Evolutionary conservation across 495 filamentous ascomycete genomes (phyloP).

Genomic region (Neurospora sp.): DNA sequence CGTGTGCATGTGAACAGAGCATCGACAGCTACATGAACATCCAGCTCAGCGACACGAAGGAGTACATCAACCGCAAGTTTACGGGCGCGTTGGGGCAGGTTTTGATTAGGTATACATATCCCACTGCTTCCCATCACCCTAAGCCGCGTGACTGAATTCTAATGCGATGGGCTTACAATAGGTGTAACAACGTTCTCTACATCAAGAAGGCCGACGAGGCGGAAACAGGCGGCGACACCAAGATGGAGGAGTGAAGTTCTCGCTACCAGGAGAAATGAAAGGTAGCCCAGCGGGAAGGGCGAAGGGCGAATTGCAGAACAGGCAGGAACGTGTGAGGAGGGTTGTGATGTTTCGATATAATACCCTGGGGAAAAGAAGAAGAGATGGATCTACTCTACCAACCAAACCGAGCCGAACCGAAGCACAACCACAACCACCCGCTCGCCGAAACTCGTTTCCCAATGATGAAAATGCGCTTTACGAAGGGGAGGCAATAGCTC

Average conservation of each 20-base stretch:
- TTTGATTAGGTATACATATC: constrained; percentile 62
- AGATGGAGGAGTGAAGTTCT: constrained; percentile 44
- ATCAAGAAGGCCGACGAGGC: constrained; percentile 61
- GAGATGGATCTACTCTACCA: background rate
- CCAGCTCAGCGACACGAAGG: constrained; percentile 78
- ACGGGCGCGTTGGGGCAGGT: constrained; percentile 80
- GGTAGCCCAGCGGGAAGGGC: background rate
- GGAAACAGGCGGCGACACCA: constrained; percentile 36
- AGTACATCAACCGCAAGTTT: constrained; percentile 81
- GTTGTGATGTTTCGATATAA: background rate
- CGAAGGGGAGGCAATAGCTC: background rate
- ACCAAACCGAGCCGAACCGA: background rate
- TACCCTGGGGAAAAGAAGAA: background rate
- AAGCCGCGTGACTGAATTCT: too few species aligned
- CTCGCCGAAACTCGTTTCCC: background rate
- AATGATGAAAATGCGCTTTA: background rate
- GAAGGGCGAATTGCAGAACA: background rate
- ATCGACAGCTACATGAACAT: constrained; percentile 99
- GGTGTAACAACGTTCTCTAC: constrained; percentile 80
- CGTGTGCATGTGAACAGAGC: constrained; percentile 13
- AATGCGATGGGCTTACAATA: too few species aligned
- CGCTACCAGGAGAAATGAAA: background rate
- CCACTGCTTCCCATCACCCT: too few species aligned
- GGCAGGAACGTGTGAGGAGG: background rate
- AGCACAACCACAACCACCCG: background rate